Evolutionary conservation across 2,329 filamentous ascomycete genomes (phyloP), one percentile per base, ranked within the genome.

Genomic region (Claviceps sp.): DNA sequence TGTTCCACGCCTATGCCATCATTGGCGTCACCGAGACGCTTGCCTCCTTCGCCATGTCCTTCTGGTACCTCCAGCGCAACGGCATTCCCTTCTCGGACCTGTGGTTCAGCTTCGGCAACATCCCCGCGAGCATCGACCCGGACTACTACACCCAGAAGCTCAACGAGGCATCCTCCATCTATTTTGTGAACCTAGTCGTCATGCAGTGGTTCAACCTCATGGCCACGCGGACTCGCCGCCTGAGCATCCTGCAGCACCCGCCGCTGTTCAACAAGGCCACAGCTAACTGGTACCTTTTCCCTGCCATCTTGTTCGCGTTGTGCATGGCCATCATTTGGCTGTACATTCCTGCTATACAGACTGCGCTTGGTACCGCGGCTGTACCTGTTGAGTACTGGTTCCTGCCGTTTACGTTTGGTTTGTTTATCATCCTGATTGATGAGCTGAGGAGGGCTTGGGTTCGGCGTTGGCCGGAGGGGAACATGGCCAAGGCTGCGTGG

Each of bases 161-260:
- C 24, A 84, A 82, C 56, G 73, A 77, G 54, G 84, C 84, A 0
- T 84, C 78, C 40, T 85, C 81, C 16, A 82, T 91, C 54, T 90
- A 90, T 66, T 90, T 90, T 59, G 78, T 89, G 58, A 90, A 83
- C 54, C 70, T 91, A 22, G 86, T 91, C 2, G 81, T 90, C 48
- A 88, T 90, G 84, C 84, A 87, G 72, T 83, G 82, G 73, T 89
- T 89, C 72, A 87, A 85, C 62, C 71, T 89, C 4, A 76, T 89
- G 61, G 80, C 81, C 1, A 74, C 86, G 5, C 75, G 85, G 16
- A 90, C 80, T 1, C 72, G 82, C 1, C 73, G 78, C 1, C 71
- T 84, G 22, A 78, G 78, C 52, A 78, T 90, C 56, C 81, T 90
- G 64, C 82, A 87, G 61, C 85, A 89, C 58, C 80, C 82, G 3